Evolutionary conservation across 148 eudicot species (phyloP).

Genomic region (Rhododendron williamsianum): DNA sequence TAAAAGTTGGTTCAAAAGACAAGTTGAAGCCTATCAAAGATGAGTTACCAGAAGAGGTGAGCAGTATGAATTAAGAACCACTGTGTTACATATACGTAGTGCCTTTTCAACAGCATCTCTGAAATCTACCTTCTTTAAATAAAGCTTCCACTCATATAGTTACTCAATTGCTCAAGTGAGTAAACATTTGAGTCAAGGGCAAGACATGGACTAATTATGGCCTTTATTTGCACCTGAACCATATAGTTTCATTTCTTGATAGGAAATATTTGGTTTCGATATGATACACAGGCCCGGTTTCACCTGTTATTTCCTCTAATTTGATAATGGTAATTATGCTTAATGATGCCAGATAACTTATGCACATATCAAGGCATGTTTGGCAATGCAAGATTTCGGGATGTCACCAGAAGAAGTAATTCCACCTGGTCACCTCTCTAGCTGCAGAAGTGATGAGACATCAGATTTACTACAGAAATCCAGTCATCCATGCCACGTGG

Average conservation of each 20-base stretch:
- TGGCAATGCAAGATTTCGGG: conserved; percentile 54
- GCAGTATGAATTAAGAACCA: conserved; percentile 13
- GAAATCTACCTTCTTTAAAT: neutral
- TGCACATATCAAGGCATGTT: conserved; percentile 45
- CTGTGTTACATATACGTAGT: neutral
- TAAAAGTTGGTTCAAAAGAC: conserved; percentile 65
- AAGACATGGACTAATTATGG: neutral
- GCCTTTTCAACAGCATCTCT: neutral
- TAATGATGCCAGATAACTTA: conserved; percentile 45
- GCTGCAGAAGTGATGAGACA: conserved; percentile 21
- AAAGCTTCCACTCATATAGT: neutral
- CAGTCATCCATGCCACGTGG: conserved; percentile 8
- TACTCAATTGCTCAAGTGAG: neutral
- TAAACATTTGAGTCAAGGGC: neutral
- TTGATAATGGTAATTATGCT: neutral
- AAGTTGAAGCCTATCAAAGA: conserved; percentile 73
- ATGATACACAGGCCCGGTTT: neutral
- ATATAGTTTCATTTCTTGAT: neutral
- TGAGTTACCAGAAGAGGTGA: conserved; percentile 76
- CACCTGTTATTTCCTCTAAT: neutral
- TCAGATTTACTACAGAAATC: conserved; percentile 18
- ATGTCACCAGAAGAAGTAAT: conserved; percentile 27
- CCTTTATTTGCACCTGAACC: neutral
- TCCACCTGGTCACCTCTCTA: conserved; percentile 15
- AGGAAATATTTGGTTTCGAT: neutral